Evolutionary conservation across 192 early-diverging fungal genomes (phyloP).

Genomic region (Entomortierella parvispora): DNA sequence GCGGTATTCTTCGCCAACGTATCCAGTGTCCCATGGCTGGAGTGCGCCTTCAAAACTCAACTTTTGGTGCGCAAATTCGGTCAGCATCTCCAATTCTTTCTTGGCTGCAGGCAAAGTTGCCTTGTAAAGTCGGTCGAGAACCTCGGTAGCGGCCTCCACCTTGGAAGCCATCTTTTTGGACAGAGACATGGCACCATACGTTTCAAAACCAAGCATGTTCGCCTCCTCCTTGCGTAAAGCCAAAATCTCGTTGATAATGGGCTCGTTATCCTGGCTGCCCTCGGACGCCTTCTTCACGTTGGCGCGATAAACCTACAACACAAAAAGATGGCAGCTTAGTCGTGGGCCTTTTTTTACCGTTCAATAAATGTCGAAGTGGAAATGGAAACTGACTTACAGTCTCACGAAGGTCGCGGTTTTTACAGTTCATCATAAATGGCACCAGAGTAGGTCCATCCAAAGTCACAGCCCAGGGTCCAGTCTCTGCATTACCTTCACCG

Average conservation of each 20-base stretch:
- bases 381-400: constrained; percentile 30
- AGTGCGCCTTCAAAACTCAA: constrained; percentile 52
- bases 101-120: constrained; percentile 58
- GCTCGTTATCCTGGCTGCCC: constrained; percentile 61
- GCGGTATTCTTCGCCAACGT: constrained; percentile 62
- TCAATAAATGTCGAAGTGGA: neutral
- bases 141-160: constrained; percentile 49
- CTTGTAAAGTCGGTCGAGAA: constrained; percentile 56
- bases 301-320: constrained; percentile 55
- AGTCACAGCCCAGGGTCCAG: constrained; percentile 63
- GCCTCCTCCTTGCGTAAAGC: constrained; percentile 63
- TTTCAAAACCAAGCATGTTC: constrained; percentile 55
- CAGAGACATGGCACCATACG: constrained; percentile 62
- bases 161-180: constrained; percentile 66
- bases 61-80: constrained; percentile 53
- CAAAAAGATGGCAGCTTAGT: neutral
- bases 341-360: neutral
- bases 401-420: constrained; percentile 62
- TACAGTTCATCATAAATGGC: constrained; percentile 68
- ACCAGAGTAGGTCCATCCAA: constrained; percentile 61
- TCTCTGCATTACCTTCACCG: constrained; percentile 43
- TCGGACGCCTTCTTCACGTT: constrained; percentile 62
- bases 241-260: constrained; percentile 66
- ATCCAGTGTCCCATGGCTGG: constrained; percentile 62
- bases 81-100: constrained; percentile 53